Evolutionary conservation across 176 grass and related monocot species (phyloP).

Genomic region (Oryza brachyantha): DNA sequence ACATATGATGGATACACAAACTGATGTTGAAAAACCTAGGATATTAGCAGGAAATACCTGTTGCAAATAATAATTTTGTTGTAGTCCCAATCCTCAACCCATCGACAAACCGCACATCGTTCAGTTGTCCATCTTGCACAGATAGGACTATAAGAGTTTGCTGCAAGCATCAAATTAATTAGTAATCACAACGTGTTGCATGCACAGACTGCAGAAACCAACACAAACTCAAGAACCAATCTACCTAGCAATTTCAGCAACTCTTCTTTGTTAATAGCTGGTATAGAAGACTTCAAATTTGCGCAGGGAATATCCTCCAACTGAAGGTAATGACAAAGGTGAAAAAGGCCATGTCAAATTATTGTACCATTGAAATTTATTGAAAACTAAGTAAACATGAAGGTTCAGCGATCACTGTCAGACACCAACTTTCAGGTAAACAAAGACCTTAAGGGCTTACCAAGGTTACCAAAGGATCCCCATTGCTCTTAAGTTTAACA

Average conservation of each 20-base stretch:
- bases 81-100: slow-evolving; percentile 99
- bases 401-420: not conserved
- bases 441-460: slow-evolving; percentile 34
- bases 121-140: slow-evolving; percentile 93
- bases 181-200: not conserved
- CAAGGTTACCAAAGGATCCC: slow-evolving; percentile 56
- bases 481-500: slow-evolving; percentile 70
- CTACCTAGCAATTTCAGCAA: slow-evolving; percentile 48
- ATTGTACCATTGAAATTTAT: not conserved
- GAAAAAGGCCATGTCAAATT: not conserved
- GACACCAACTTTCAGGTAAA: not conserved
- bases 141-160: slow-evolving; percentile 75
- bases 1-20: not conserved
- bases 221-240: not conserved
- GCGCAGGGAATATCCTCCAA: slow-evolving; percentile 49
- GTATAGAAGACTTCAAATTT: slow-evolving; percentile 33
- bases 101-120: slow-evolving; percentile 87
- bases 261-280: slow-evolving; percentile 52
- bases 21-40: not conserved
- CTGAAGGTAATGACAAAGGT: slow-evolving; percentile 32
- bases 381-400: not conserved
- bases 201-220: slow-evolving; percentile 8
- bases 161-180: slow-evolving; percentile 33
- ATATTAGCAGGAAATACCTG: slow-evolving; percentile 47
- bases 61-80: slow-evolving; percentile 99